Conservation (phyloP, 2,329 filamentous ascomycete genomes). For the Ceratocystis eucalypticola region DNA sequence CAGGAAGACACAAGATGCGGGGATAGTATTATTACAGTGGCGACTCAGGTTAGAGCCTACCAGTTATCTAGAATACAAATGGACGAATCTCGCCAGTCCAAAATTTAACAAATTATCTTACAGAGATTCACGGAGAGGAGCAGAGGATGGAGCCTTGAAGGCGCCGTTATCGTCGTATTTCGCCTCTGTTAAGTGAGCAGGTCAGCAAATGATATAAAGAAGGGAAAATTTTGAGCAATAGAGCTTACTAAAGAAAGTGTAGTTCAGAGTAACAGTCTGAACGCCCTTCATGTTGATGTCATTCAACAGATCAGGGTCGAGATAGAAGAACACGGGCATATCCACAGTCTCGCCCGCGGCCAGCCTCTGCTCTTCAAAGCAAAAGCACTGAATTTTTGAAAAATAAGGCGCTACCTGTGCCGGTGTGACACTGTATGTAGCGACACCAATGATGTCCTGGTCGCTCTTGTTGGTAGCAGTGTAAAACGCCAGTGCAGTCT, state of each 20-base stretch:
- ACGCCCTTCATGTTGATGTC: constrained; percentile 89
- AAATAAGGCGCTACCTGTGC: constrained; percentile 95
- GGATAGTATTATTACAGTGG: not conserved
- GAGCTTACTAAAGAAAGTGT: constrained; percentile 95
- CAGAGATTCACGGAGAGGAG: constrained; percentile 16
- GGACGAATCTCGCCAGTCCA: not conserved
- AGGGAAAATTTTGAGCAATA: not conserved
- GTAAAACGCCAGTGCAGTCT: constrained; percentile 95
- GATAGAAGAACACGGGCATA: constrained; percentile 99
- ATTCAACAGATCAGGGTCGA: constrained; percentile 86
- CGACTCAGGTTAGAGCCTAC: not conserved
- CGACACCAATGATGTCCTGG: constrained; percentile 92
- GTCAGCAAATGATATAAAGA: constrained; percentile 26
- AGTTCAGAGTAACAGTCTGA: constrained; percentile 88
- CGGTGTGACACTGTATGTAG: constrained; percentile 93
- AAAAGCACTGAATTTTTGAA: constrained; percentile 99
- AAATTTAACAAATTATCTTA: not conserved
- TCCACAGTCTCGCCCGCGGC: constrained; percentile 95
- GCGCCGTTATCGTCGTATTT: constrained; percentile 35
- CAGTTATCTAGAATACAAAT: constrained; percentile 2
- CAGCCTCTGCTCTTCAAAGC: constrained; percentile 90
- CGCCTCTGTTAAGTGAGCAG: constrained; percentile 27
- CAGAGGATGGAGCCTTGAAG: constrained; percentile 28
- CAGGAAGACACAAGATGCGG: not conserved
- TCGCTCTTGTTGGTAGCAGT: constrained; percentile 85